Evolutionary conservation across 345 rosid genomes (phyloP), one percentile per base, ranked within the genome.

Genomic region (Excoecaria cochinchinensis): DNA sequence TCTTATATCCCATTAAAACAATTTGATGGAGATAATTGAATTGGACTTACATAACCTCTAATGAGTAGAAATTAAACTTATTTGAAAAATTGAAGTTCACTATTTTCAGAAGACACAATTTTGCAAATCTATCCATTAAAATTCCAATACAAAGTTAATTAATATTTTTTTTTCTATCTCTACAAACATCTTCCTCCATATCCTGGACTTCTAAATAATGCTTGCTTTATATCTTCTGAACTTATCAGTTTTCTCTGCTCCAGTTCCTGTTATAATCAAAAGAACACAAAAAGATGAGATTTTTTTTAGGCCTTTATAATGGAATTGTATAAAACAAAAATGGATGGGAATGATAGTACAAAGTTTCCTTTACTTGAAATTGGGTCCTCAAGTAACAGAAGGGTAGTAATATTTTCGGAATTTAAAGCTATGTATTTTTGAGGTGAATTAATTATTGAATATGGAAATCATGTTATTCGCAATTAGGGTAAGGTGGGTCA

Each of bases 131-230:
- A 16, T 67, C 68, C 24, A 51, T 38, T 25, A 12, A 56, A 70
- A 39, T 47, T 64, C 24, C 24, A 52, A 44, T 42, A 61, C 8
- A 67, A 51, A 44, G 39, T 74, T 70, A 25, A 48, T 71, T n/a
- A n/a, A 48, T 21, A 31, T 67, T 5, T 1, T 4, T n/a, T 25
- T 40, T 38, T 22, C 15, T 50, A 36, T 51, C 31, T 65, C 63
- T 58, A 76, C 71, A 79, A 25, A 44, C 75, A 76, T 67, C 79
- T 70, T 52, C 90, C 92, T 84, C 60, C 50, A 72, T 63, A 40
- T 39, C 76, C 73, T 68, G 73, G 77, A 75, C 44, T 71, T 67
- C 68, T 57, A 57, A 80, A 80, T 25, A 80, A 61, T 22, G 74
- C 78, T 69, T 74, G 71, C 51, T 79, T 79, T 69, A 79, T 70